Conservation (phyloP, 192 early-diverging fungal species). For the Chytriomyces hyalinus region DNA sequence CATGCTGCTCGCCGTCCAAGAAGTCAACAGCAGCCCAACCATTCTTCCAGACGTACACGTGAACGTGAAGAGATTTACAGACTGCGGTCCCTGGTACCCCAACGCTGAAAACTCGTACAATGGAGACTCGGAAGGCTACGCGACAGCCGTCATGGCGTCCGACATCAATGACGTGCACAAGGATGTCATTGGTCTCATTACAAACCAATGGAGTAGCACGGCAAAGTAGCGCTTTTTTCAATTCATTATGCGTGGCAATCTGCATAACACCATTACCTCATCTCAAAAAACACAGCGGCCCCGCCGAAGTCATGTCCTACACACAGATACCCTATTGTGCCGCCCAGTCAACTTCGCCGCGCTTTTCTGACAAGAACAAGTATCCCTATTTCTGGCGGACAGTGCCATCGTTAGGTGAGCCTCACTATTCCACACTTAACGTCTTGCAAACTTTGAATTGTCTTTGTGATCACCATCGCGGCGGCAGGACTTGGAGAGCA, state of each 20-base stretch:
- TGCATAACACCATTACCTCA: neutral
- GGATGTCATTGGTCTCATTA: neutral
- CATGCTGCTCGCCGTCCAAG: neutral
- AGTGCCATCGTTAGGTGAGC: neutral
- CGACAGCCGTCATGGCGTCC: neutral
- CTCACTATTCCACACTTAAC: neutral
- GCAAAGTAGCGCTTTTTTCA: neutral
- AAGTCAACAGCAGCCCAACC: neutral
- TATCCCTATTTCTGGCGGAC: conserved; percentile 13
- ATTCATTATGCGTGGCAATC: neutral
- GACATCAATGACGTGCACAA: neutral
- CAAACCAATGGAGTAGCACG: neutral
- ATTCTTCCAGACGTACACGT: neutral
- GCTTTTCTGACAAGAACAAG: conserved; percentile 16
- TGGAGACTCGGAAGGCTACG: conserved; percentile 1
- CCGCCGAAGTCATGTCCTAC: neutral
- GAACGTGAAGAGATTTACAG: neutral
- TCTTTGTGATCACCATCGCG: neutral
- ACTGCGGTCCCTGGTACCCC: neutral
- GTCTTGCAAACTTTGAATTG: neutral
- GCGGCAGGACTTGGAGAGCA: conserved; percentile 18
- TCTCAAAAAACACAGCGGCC: neutral
- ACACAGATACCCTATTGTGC: conserved; percentile 8
- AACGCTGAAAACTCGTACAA: neutral
- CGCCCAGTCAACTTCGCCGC: neutral